Evolutionary conservation across 192 early-diverging fungal genomes (phyloP).

Genomic region (Mortierella alpina): DNA sequence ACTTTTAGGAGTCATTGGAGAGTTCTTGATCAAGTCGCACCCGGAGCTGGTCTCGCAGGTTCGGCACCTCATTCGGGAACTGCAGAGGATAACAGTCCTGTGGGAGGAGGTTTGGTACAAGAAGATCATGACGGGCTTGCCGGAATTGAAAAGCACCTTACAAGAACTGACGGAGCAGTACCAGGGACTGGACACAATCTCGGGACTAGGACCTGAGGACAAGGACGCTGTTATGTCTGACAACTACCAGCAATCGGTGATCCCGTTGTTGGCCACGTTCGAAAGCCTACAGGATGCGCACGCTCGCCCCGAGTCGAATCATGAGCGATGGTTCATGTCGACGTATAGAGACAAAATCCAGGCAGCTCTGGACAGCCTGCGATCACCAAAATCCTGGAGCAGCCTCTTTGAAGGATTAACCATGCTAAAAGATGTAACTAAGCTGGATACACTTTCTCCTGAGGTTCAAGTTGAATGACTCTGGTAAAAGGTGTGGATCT

Average conservation of each 20-base stretch:
- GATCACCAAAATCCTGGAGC: conserved; percentile 54
- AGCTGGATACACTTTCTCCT: too few species aligned
- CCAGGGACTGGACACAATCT: conserved; percentile 59
- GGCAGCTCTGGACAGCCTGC: conserved; percentile 60
- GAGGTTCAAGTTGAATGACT: neutral
- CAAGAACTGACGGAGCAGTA: conserved; percentile 68
- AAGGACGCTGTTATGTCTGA: conserved; percentile 59
- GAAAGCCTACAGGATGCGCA: conserved; percentile 64
- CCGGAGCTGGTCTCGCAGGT: conserved; percentile 64
- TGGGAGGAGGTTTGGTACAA: conserved; percentile 89
- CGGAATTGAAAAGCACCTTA: conserved; percentile 66
- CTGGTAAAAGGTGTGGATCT: neutral
- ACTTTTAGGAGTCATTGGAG: conserved; percentile 52
- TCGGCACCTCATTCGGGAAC: conserved; percentile 65
- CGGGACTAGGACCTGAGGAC: conserved; percentile 50
- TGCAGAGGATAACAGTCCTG: conserved; percentile 78
- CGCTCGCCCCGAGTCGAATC: conserved; percentile 46
- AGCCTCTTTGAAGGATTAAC: conserved; percentile 65
- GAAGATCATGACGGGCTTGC: conserved; percentile 64
- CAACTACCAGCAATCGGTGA: conserved; percentile 66
- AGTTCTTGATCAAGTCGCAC: conserved; percentile 50
- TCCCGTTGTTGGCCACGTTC: conserved; percentile 66
- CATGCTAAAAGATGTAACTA: conserved; percentile 67
- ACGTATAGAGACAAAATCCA: conserved; percentile 67
- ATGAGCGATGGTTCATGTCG: conserved; percentile 76